Base-by-base conservation (phyloP, 768 basidiomycete species). In the Phylloporus arenicola region DNA sequence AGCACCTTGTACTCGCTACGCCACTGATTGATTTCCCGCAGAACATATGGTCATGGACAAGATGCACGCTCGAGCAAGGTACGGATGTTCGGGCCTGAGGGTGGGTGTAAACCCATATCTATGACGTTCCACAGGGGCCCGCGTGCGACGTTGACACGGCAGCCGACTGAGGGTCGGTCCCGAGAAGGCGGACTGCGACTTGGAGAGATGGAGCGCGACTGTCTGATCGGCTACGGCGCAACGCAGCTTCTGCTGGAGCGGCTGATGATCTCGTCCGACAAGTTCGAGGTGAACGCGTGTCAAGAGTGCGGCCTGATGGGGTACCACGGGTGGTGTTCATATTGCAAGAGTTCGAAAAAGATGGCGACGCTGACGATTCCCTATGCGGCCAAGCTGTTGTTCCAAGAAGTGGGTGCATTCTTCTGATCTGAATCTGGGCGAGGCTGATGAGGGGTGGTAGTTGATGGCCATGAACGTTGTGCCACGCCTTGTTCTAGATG, bases 11-110 rank as follows among this genome's bases (percentile, higher is more conserved):
- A 10, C 22, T 43, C 39, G 39, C 27, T 45, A 41, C 47, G 41
- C 19, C 43, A 44, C 47, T 6, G 44, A 33, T 35, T 44, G 34
- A 48, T 43, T 57, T 29, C 51, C 20, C 34, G 35, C 57, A 88
- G 84, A 94, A 75, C 94, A 95, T 73, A 98, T 98, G 95, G 95
- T 98, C 45, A 88, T 97, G 86, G 96, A 99, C 77, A 99, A 99
- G 77, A 99, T 99, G 96, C 96, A 99, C 61, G 96, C 96, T 57
- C 86, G 96, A 51, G 93, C 96, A 45, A 86, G 92, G 91, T 86
- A 67, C 60, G 76, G 33, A 24, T 22, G 35, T 29, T 12, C 45
- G 39, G 19, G 9, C 40, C 46, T 51, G 55, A 57, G 45, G 20
- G 30, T 5, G 20, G 10, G 35, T 44, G 43, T 16, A 16, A 12